These are phyloP conservation scores for Leccinum solheimii DNA, from an alignment of 1,284 basidiomycete genomes.

Conservation along the genomic window DNA sequence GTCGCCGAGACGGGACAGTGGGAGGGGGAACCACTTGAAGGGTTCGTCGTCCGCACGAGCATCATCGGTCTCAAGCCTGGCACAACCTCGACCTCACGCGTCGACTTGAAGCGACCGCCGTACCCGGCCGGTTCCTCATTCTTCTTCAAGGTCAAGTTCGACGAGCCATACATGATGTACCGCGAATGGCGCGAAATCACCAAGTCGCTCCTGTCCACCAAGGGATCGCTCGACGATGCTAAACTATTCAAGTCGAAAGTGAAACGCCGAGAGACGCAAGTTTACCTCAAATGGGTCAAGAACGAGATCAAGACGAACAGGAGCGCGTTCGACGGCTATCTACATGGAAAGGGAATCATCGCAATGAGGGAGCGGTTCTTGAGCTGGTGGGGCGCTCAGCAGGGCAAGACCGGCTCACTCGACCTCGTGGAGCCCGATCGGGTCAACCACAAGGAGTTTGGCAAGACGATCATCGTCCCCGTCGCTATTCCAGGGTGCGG, in stretches of 20 bases:
- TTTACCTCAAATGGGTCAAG: conserved; percentile 72
- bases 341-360: conserved; percentile 81
- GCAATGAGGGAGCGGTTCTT: conserved; percentile 81
- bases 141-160: conserved; percentile 99
- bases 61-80: conserved; percentile 46
- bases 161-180: conserved; percentile 99
- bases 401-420: conserved; percentile 41
- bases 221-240: conserved; percentile 30
- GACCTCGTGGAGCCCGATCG: conserved; percentile 21
- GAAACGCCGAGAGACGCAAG: conserved; percentile 62
- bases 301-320: conserved; percentile 67
- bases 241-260: conserved; percentile 62
- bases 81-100: not conserved
- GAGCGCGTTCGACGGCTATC: conserved; percentile 64
- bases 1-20: conserved; percentile 73
- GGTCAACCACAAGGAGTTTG: conserved; percentile 40
- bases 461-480: conserved; percentile 87
- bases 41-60: conserved; percentile 50
- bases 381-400: conserved; percentile 57
- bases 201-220: conserved; percentile 61
- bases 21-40: conserved; percentile 74
- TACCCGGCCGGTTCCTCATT: conserved; percentile 82
- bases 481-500: conserved; percentile 93
- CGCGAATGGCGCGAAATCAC: conserved; percentile 97
- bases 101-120: conserved; percentile 44